Conservation (phyloP, 805 yeast species). For the Candida piceae region DNA sequence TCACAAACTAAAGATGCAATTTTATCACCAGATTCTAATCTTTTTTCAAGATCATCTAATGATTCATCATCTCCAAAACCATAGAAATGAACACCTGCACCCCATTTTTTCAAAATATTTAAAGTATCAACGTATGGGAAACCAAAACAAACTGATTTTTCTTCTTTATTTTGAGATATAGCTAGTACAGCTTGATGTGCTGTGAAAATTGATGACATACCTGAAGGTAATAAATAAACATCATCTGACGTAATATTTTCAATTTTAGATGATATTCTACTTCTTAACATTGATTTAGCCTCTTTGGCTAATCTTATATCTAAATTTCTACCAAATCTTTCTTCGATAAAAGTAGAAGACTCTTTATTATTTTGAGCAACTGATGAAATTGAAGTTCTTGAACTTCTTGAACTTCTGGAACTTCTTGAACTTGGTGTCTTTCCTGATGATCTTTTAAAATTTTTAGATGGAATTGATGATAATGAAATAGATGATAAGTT, state of each 20-base stretch:
- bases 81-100: constrained; percentile 82
- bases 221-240: constrained; percentile 81
- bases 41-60: constrained; percentile 56
- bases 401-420: constrained; percentile 19
- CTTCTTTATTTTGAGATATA: constrained; percentile 18
- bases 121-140: constrained; percentile 94
- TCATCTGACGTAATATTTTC: constrained; percentile 42
- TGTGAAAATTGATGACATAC: constrained; percentile 87
- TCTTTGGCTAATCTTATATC: constrained; percentile 70
- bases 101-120: constrained; percentile 81
- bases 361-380: constrained; percentile 35
- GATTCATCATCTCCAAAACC: constrained; percentile 78
- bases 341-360: constrained; percentile 69
- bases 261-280: constrained; percentile 68
- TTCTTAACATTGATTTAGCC: constrained; percentile 69
- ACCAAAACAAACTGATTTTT: constrained; percentile 88
- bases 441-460: not conserved
- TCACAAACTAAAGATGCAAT: constrained; percentile 84
- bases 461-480: no score
- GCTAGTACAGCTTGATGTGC: constrained; percentile 51
- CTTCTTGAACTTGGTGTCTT: not conserved
- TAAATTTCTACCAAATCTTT: constrained; percentile 84
- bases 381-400: constrained; percentile 25
- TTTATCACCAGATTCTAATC: constrained; percentile 57
- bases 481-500: no score